Conservation (phyloP, 768 basidiomycete species). For the Termitomyces sp. region DNA sequence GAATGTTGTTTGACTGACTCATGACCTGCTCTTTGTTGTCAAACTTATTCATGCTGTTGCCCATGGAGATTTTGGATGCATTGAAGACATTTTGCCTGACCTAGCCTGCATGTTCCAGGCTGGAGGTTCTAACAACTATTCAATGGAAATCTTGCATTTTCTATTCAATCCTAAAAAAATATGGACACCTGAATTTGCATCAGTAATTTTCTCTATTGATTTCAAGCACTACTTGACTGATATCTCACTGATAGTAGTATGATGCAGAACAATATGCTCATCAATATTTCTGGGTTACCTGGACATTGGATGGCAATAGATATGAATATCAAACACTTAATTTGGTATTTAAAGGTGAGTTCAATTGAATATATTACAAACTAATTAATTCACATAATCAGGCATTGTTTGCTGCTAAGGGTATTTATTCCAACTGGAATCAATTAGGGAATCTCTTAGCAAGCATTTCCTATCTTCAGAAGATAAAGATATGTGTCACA, state of each 20-base stretch:
- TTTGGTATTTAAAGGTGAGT: slow-evolving; percentile 31
- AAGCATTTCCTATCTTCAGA: slow-evolving; percentile 22
- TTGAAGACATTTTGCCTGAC: slow-evolving; percentile 29
- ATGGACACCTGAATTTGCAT: slow-evolving; percentile 34
- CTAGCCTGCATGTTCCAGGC: slow-evolving; percentile 30
- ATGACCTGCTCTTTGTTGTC: slow-evolving; percentile 28
- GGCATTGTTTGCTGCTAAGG: slow-evolving; percentile 29
- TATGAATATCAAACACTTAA: slow-evolving; percentile 37
- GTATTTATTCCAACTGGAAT: slow-evolving; percentile 30
- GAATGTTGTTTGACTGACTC: slow-evolving; percentile 27
- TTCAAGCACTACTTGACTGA: too few relatives aligned
- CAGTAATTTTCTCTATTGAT: slow-evolving; percentile 10
- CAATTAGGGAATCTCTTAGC: slow-evolving; percentile 30
- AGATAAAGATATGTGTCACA: slow-evolving; percentile 27
- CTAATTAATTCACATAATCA: slow-evolving; percentile 5
- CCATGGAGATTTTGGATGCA: slow-evolving; percentile 29
- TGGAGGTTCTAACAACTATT: slow-evolving; percentile 31
- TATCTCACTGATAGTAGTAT: slow-evolving; percentile 25
- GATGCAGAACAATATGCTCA: slow-evolving; percentile 33
- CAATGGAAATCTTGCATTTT: slow-evolving; percentile 28
- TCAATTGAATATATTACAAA: too few relatives aligned
- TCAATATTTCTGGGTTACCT: slow-evolving; percentile 29
- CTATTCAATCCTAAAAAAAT: slow-evolving; percentile 28
- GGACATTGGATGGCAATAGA: slow-evolving; percentile 35
- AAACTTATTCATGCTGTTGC: slow-evolving; percentile 28